Evolutionary conservation across 768 basidiomycete species (phyloP).

Genomic region (Boletellus ananiceps): DNA sequence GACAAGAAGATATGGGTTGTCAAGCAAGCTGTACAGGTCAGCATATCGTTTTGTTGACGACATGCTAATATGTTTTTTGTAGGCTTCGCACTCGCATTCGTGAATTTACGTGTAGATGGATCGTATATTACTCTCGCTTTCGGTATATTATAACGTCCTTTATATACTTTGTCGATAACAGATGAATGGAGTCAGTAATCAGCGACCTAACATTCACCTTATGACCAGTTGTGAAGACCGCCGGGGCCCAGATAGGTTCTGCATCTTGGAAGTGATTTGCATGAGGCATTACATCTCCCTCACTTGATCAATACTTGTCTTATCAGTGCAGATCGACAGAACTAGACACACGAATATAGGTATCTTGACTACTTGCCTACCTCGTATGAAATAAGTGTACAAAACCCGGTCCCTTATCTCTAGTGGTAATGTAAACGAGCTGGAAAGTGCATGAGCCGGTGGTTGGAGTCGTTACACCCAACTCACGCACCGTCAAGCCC

Average conservation of each 20-base stretch:
- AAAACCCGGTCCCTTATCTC: conserved; percentile 49
- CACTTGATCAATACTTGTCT: background rate
- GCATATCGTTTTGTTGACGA: background rate
- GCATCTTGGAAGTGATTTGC: conserved; percentile 34
- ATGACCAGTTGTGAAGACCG: conserved; percentile 10
- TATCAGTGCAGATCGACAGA: background rate
- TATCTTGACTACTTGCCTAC: too few relatives aligned
- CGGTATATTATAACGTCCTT: conserved; percentile 8
- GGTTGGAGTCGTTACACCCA: too few relatives aligned
- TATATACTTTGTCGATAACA: conserved; percentile 1
- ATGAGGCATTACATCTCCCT: too few relatives aligned
- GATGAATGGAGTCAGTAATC: background rate
- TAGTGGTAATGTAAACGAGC: conserved; percentile 50
- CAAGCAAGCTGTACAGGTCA: conserved; percentile 31
- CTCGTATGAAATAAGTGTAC: too few relatives aligned
- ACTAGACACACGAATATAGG: conserved; percentile 26
- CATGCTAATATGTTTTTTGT: background rate
- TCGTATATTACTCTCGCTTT: conserved; percentile 1
- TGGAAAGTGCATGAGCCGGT: conserved; percentile 4
- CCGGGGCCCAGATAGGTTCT: conserved; percentile 20
- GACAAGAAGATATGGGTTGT: conserved; percentile 73
- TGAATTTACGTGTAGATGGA: conserved; percentile 3
- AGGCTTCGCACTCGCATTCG: conserved; percentile 9
- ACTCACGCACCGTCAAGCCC: too few relatives aligned
- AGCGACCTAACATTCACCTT: too few relatives aligned